phyloP scores from a whole-genome alignment of 1,284 basidiomycete species.

The Irpex rosettiformis region DNA sequence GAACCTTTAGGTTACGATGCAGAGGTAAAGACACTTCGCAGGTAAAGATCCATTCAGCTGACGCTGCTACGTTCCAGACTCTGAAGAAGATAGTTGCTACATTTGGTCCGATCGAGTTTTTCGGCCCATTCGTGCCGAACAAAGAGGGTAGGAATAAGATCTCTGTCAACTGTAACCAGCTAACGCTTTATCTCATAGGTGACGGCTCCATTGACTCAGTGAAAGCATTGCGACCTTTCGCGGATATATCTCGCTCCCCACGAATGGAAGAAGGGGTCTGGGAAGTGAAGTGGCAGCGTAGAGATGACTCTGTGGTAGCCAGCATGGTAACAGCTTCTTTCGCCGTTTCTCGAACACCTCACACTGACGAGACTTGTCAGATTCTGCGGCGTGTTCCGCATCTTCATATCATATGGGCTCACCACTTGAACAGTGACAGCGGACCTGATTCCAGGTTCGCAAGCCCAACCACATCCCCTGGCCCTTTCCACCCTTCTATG shows the following conservation, averaged over 20 bases:
- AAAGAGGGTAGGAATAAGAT: constrained; percentile 7
- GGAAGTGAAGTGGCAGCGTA: constrained; percentile 73
- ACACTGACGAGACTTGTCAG: constrained; percentile 31
- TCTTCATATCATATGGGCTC: constrained; percentile 75
- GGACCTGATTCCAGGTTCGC: constrained; percentile 8
- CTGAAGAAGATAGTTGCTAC: constrained; percentile 43
- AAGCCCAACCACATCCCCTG: constrained; percentile 11
- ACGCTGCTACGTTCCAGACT: constrained; percentile 31
- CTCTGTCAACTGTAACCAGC: no score
- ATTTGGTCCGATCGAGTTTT: constrained; percentile 56
- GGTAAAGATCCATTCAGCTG: background rate
- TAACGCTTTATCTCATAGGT: background rate
- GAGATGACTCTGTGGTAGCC: constrained; percentile 70
- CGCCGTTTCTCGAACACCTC: constrained; percentile 4
- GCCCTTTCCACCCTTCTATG: background rate
- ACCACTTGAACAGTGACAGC: constrained; percentile 31
- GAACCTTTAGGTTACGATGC: constrained; percentile 55
- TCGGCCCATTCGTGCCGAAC: constrained; percentile 24
- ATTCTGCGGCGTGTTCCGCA: constrained; percentile 65
- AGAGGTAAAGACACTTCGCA: constrained; percentile 37
- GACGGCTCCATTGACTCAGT: background rate
- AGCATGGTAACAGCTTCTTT: constrained; percentile 47
- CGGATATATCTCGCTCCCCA: constrained; percentile 48
- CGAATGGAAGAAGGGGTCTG: constrained; percentile 60
- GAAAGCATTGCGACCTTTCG: constrained; percentile 33